phyloP scores from a whole-genome alignment of 2,329 filamentous ascomycete genomes.

The Botryosphaeria dothidea region DNA sequence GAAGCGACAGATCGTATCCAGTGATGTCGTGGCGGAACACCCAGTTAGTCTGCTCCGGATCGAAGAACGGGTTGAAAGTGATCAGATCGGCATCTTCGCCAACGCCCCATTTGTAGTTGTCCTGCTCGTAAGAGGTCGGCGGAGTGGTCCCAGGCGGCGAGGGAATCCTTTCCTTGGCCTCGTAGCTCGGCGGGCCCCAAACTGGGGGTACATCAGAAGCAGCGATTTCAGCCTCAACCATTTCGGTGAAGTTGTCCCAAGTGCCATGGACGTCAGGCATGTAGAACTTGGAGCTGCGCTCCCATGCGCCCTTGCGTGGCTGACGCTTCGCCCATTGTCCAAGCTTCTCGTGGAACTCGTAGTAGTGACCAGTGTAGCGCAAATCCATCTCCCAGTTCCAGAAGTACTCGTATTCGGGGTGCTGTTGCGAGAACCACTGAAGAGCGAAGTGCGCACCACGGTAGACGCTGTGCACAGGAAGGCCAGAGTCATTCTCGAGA shows the following conservation, averaged over 20 bases:
- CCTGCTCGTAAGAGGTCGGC: slow-evolving; percentile 59
- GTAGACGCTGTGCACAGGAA: slow-evolving; percentile 82
- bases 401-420: slow-evolving; percentile 54
- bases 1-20: slow-evolving; percentile 59
- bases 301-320: slow-evolving; percentile 72
- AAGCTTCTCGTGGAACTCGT: slow-evolving; percentile 72
- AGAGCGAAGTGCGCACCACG: slow-evolving; percentile 57
- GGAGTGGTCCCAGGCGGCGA: slow-evolving; percentile 64
- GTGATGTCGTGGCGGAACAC: slow-evolving; percentile 68
- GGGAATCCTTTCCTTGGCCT: slow-evolving; percentile 48
- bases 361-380: slow-evolving; percentile 78
- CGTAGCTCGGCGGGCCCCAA: slow-evolving; percentile 62
- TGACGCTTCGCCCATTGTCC: slow-evolving; percentile 65
- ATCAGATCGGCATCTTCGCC: slow-evolving; percentile 75
- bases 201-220: slow-evolving; percentile 53
- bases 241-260: slow-evolving; percentile 63
- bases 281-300: slow-evolving; percentile 71
- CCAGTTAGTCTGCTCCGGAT: slow-evolving; percentile 72
- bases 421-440: slow-evolving; percentile 54
- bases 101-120: slow-evolving; percentile 74
- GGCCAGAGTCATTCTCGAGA: slow-evolving; percentile 62
- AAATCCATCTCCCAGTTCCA: slow-evolving; percentile 95
- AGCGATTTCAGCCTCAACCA: slow-evolving; percentile 60
- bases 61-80: slow-evolving; percentile 77
- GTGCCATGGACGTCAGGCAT: slow-evolving; percentile 68